Evolutionary conservation across 1,139 yeast genomes (phyloP).

Genomic region (Maudiozyma humilis): DNA sequence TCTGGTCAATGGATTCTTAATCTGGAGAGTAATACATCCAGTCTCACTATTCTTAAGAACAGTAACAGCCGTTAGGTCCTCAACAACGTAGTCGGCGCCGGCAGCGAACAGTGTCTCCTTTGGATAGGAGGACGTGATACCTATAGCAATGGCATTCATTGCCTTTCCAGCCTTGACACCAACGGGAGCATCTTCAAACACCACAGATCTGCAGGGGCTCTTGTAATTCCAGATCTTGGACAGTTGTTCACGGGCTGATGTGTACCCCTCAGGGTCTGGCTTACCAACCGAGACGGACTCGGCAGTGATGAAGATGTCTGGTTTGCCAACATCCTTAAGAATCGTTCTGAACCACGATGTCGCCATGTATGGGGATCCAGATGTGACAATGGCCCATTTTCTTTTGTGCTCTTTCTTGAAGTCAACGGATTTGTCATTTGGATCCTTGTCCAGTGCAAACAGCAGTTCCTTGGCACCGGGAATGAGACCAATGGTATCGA

Average conservation of each 20-base stretch:
- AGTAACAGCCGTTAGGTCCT: constrained; percentile 45
- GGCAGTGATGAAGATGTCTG: constrained; percentile 65
- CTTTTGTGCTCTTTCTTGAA: constrained; percentile 25
- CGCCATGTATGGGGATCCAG: constrained; percentile 66
- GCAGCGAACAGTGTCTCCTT: constrained; percentile 53
- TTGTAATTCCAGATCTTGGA: constrained; percentile 45
- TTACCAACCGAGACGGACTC: constrained; percentile 63
- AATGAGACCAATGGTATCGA: constrained; percentile 56
- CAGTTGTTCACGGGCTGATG: constrained; percentile 37
- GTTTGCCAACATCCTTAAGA: constrained; percentile 44
- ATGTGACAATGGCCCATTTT: constrained; percentile 71
- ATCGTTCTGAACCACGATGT: constrained; percentile 43
- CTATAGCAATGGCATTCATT: constrained; percentile 68
- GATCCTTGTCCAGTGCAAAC: constrained; percentile 33
- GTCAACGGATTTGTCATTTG: constrained; percentile 11
- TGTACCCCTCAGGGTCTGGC: constrained; percentile 73
- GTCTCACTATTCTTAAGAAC: constrained; percentile 24
- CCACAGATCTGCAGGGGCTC: constrained; percentile 39
- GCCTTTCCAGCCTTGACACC: constrained; percentile 71
- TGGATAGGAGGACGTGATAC: constrained; percentile 64
- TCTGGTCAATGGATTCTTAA: no score
- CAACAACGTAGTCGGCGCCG: constrained; percentile 70
- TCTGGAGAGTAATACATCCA: constrained; percentile 20
- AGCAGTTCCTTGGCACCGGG: constrained; percentile 61
- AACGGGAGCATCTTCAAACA: constrained; percentile 81